phyloP scores from a whole-genome alignment of 176 grass and related monocot genomes.

The barley (Hordeum vulgare) region DNA sequence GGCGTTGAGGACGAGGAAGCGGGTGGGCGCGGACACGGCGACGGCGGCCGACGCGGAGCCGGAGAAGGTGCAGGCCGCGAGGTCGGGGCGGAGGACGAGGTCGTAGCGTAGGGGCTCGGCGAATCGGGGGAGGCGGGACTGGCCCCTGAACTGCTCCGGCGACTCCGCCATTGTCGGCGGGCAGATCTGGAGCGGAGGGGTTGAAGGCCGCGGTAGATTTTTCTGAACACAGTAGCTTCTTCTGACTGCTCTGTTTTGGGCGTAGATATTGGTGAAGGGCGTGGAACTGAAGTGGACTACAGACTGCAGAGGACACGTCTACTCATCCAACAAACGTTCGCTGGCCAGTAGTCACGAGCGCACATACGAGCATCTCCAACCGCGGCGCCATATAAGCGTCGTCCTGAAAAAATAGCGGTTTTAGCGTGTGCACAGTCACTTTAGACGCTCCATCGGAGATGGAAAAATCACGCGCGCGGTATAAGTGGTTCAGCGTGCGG shows the following conservation, averaged over 20 bases:
- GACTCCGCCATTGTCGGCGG: slow-evolving; percentile 26
- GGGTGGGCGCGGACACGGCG: slow-evolving; percentile 37
- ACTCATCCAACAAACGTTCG: neutral
- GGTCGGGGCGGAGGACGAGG: slow-evolving; percentile 52
- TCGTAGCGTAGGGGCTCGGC: slow-evolving; percentile 53
- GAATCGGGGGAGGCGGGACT: slow-evolving; percentile 58
- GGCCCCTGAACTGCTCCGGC: slow-evolving; percentile 46
- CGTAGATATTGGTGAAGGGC: neutral
- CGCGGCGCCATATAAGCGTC: no score
- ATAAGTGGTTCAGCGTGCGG: no score
- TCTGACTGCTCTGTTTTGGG: neutral
- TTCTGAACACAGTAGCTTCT: neutral
- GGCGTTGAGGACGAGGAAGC: slow-evolving; percentile 72
- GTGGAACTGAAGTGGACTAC: neutral
- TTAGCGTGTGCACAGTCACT: no score
- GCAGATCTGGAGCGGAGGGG: neutral
- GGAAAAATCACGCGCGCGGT: no score
- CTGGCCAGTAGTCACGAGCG: neutral
- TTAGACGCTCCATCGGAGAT: no score
- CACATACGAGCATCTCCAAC: no score
- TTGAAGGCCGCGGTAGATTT: neutral
- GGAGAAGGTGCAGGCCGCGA: slow-evolving; percentile 49
- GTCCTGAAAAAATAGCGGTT: no score
- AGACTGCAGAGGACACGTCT: neutral
- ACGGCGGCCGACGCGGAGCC: slow-evolving; percentile 38